phyloP scores from a whole-genome alignment of 73 alveolate species.

The Paramecium pentaurelia region DNA sequence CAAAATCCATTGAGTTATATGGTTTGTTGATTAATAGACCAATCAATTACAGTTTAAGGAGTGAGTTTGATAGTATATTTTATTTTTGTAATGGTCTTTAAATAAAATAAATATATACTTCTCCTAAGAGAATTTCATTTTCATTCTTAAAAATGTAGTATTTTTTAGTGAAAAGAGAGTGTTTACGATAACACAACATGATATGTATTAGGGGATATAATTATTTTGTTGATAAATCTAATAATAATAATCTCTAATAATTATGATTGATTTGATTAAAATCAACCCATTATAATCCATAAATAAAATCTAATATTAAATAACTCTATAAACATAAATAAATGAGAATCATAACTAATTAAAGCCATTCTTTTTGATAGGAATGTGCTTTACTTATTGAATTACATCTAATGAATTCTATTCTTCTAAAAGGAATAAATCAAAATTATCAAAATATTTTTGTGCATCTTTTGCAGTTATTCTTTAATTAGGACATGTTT shows the following conservation, averaged over 20 bases:
- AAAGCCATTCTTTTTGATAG: background rate
- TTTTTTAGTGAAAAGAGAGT: background rate
- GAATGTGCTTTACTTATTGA: background rate
- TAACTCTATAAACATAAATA: background rate
- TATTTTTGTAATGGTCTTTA: background rate
- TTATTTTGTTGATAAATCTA: background rate
- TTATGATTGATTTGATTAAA: background rate
- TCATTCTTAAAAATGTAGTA: background rate
- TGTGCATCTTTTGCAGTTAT: background rate
- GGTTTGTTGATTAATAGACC: background rate
- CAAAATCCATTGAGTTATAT: background rate
- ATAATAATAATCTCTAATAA: background rate
- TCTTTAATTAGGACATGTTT: background rate
- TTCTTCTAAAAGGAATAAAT: background rate
- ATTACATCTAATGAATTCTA: background rate
- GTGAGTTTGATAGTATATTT: background rate
- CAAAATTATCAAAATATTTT: background rate
- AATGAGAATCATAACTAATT: background rate
- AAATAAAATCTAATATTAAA: background rate
- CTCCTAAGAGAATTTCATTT: background rate
- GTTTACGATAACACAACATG: constrained; percentile 5
- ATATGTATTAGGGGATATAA: background rate
- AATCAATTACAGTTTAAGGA: background rate
- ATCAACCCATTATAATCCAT: background rate
- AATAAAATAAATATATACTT: background rate